These are phyloP conservation scores for Niveomyces coronatus DNA, from an alignment of 2,329 filamentous ascomycete genomes.

Conservation along the genomic window DNA sequence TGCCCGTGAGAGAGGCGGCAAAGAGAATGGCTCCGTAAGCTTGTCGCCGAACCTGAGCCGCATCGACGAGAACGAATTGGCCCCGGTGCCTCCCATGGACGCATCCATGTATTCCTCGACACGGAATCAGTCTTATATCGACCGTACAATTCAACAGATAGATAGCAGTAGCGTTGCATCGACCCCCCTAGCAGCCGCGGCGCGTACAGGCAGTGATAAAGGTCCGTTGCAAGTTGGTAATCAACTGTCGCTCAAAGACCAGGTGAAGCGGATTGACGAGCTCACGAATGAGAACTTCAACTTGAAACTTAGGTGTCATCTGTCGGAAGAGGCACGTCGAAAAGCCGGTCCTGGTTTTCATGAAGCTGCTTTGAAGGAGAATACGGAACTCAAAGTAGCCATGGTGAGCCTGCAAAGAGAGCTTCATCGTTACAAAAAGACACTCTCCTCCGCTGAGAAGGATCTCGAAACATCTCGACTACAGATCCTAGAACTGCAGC, in stretches of 20 bases:
- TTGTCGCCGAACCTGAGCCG: conserved; percentile 61
- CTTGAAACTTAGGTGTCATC: conserved; percentile 93
- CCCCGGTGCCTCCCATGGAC: conserved; percentile 62
- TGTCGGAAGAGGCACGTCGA: conserved; percentile 79
- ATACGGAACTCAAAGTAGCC: conserved; percentile 91
- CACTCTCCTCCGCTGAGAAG: conserved; percentile 68
- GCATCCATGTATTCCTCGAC: conserved; percentile 60
- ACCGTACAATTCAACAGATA: conserved; percentile 64
- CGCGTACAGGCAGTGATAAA: conserved; percentile 49
- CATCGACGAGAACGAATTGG: conserved; percentile 62
- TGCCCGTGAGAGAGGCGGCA: conserved; percentile 54
- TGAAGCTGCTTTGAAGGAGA: conserved; percentile 81
- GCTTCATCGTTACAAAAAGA: conserved; percentile 76
- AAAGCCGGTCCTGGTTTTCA: conserved; percentile 87
- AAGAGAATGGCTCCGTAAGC: conserved; percentile 47
- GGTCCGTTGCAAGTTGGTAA: conserved; percentile 76
- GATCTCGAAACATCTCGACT: conserved; percentile 76
- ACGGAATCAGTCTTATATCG: conserved; percentile 52
- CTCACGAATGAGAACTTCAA: conserved; percentile 99
- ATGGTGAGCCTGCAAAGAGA: conserved; percentile 84
- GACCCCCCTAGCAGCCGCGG: conserved; percentile 66
- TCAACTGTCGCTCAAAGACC: conserved; percentile 81
- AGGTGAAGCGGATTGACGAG: conserved; percentile 89
- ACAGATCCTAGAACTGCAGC: conserved; percentile 73
- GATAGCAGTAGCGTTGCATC: conserved; percentile 72